Conservation (phyloP, 805 yeast genomes). For the Kodamaea fukazawae region DNA sequence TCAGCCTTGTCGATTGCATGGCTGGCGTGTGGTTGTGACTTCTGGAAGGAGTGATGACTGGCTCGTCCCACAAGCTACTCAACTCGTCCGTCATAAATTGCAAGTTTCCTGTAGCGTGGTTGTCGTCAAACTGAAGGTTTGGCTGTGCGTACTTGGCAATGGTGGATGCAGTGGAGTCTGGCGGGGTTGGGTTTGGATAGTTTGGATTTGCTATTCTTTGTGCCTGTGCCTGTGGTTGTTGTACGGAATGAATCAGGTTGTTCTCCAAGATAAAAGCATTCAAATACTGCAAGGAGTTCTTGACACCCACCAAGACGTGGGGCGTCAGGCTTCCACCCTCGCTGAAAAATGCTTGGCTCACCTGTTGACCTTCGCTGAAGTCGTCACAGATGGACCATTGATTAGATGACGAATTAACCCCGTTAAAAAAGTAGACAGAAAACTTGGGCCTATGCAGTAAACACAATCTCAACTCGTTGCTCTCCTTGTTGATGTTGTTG, state of each 20-base stretch:
- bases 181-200: conserved; percentile 9
- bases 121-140: conserved; percentile 7
- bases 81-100: conserved; percentile 14
- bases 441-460: conserved; percentile 67
- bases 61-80: conserved; percentile 13
- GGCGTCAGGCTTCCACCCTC: conserved; percentile 63
- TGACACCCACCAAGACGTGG: conserved; percentile 63
- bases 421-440: conserved; percentile 69
- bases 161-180: conserved; percentile 4
- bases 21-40: conserved; percentile 10
- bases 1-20: background rate
- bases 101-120: conserved; percentile 9
- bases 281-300: conserved; percentile 49
- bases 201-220: conserved; percentile 1
- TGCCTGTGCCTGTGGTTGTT: conserved; percentile 3
- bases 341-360: conserved; percentile 58
- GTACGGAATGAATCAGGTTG: conserved; percentile 15
- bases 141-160: conserved; percentile 8
- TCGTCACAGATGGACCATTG: conserved; percentile 84
- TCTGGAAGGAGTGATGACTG: conserved; percentile 5
- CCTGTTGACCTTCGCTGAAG: conserved; percentile 81
- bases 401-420: conserved; percentile 50
- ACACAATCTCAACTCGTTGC: conserved; percentile 47
- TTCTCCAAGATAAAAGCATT: conserved; percentile 52
- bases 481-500: conserved; percentile 41